Conservation (phyloP, 2,329 filamentous ascomycete species). For the Dactylellina haptotyla region DNA sequence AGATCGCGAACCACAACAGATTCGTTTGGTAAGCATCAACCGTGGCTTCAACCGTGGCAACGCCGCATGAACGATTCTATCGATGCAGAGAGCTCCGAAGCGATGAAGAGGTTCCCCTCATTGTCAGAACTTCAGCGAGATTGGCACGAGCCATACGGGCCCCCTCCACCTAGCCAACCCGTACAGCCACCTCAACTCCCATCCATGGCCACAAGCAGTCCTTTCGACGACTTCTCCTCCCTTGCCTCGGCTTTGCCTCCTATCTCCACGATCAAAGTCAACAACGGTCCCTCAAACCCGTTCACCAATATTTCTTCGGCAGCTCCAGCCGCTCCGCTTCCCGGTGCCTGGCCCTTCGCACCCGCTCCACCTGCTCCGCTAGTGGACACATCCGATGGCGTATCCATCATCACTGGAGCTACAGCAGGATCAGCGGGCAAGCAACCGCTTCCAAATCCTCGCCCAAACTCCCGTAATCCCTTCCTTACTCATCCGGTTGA, state of each 20-base stretch:
- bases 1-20: constrained; percentile 47
- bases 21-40: constrained; percentile 40
- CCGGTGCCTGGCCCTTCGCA: constrained; percentile 48
- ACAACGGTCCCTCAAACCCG: constrained; percentile 27
- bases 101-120: constrained; percentile 57
- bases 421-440: background rate
- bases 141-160: constrained; percentile 12
- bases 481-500: constrained; percentile 49
- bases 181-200: constrained; percentile 13
- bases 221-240: constrained; percentile 38
- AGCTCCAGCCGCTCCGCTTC: constrained; percentile 23
- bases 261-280: constrained; percentile 4
- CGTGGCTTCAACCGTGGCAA: constrained; percentile 47
- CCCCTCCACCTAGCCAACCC: constrained; percentile 3
- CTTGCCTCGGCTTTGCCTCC: constrained; percentile 33
- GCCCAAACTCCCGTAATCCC: constrained; percentile 43
- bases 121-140: constrained; percentile 54
- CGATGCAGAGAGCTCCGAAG: constrained; percentile 47
- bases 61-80: constrained; percentile 5
- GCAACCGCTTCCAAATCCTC: too few relatives aligned
- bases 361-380: constrained; percentile 32
- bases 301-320: constrained; percentile 21
- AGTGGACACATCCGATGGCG: constrained; percentile 47
- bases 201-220: constrained; percentile 17
- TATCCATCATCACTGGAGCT: background rate